These are phyloP conservation scores for Sphagnurus paluster DNA, from an alignment of 1,284 basidiomycete genomes.

Conservation along the genomic window DNA sequence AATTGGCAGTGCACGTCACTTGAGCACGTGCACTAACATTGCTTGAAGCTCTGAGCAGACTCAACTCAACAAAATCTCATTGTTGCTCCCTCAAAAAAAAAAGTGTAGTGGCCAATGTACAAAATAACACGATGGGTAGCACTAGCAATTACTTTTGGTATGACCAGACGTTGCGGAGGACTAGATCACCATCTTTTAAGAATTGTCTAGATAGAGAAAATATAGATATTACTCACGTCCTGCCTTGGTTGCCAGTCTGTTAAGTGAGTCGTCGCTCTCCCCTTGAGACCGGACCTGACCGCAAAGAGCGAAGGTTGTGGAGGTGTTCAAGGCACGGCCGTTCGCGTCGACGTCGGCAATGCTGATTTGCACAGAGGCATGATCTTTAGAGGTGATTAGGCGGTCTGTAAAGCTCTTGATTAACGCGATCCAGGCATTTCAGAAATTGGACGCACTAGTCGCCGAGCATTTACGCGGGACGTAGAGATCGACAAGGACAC, in stretches of 20 bases:
- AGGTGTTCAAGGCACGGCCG: slow-evolving; percentile 85
- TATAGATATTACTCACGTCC: slow-evolving; percentile 71
- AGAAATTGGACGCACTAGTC: slow-evolving; percentile 69
- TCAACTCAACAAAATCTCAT: slow-evolving; percentile 1
- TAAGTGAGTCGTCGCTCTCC: slow-evolving; percentile 96
- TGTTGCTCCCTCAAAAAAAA: background rate
- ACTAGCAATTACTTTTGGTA: slow-evolving; percentile 62
- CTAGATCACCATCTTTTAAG: slow-evolving; percentile 32
- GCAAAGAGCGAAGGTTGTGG: slow-evolving; percentile 92
- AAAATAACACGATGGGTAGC: slow-evolving; percentile 12
- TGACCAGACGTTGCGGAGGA: slow-evolving; percentile 77
- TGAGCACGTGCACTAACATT: slow-evolving; percentile 16
- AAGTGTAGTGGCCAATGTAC: slow-evolving; percentile 14
- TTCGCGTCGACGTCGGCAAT: slow-evolving; percentile 94
- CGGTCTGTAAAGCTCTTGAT: slow-evolving; percentile 62
- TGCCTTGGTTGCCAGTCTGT: slow-evolving; percentile 94
- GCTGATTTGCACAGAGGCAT: slow-evolving; percentile 96
- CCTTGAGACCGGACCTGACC: slow-evolving; percentile 94
- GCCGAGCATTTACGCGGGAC: slow-evolving; percentile 99
- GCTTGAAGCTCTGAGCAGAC: background rate
- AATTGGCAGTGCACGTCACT: slow-evolving; percentile 14
- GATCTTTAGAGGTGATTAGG: slow-evolving; percentile 98
- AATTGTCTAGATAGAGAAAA: background rate
- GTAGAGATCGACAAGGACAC: slow-evolving; percentile 99
- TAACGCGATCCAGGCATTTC: slow-evolving; percentile 3